These are phyloP conservation scores for Tolypocladium capitatum DNA, from an alignment of 2,329 filamentous ascomycete species.

Conservation along the genomic window DNA sequence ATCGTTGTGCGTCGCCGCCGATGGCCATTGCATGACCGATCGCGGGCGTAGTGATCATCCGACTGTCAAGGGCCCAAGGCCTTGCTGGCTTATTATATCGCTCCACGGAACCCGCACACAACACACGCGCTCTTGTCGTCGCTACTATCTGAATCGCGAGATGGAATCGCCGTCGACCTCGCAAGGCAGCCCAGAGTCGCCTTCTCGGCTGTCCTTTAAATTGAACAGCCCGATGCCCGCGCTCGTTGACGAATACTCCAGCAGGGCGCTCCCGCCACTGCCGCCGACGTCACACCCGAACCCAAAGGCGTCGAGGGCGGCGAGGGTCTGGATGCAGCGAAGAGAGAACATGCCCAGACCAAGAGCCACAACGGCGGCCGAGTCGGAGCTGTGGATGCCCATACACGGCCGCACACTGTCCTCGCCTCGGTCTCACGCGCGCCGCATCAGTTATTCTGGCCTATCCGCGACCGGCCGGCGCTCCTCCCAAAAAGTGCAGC, in stretches of 20 bases:
- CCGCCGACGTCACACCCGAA: constrained; percentile 2
- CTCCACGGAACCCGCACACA: not conserved
- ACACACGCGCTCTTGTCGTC: not conserved
- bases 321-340: not conserved
- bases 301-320: not conserved
- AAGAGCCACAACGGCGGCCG: not conserved
- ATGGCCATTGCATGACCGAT: not conserved
- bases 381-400: not conserved
- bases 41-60: too few relatives aligned
- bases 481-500: constrained; percentile 25
- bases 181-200: not conserved
- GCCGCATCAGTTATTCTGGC: not conserved
- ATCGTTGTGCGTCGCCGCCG: not conserved
- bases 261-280: constrained; percentile 9
- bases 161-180: not conserved
- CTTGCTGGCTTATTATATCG: not conserved
- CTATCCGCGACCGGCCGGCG: constrained; percentile 9
- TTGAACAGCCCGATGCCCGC: constrained; percentile 2
- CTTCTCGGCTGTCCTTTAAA: not conserved
- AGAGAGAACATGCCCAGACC: not conserved
- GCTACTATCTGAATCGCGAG: not conserved
- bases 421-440: not conserved
- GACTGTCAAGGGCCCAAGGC: not conserved
- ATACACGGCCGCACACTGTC: not conserved
- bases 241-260: constrained; percentile 6